Evolutionary conservation across 208 protist species (phyloP), one percentile per base, ranked within the genome.

Genomic region (Lotmaria passim): DNA sequence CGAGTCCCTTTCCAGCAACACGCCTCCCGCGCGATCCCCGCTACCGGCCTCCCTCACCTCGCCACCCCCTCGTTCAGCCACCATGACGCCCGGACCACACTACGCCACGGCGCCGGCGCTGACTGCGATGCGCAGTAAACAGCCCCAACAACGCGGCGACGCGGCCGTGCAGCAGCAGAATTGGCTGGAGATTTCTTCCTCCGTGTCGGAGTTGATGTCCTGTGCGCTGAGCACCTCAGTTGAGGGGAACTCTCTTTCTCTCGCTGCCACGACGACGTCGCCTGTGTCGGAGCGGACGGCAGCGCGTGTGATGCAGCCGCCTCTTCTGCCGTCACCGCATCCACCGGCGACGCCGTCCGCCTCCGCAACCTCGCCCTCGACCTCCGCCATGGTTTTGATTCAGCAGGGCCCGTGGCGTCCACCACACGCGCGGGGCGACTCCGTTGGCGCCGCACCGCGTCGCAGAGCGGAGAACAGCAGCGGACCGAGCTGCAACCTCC

Each of bases 381-480:
- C 3, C n/a, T 48, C 56, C 15, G n/a, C 21, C 12, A 7, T 7
- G 2, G n/a, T n/a, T n/a, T 48, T 24, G 15, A 23, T 15, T 26
- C 33, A 12, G 33, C 53, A 33, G 53, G 33, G 6, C 4, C 3
- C 38, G 19, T n/a, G 26, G 56, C n/a, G 56, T 7, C n/a, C 56
- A 12, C 4, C 38, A 10, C 31, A 38, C 12, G 8, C 3, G 24
- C 38, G 38, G 0, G 38, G 56, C 7, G 12, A 21, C 17, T 34
- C 56, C 6, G 14, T 12, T 12, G 6, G 19, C 38, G 7, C 38
- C 7, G 2, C 17, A 2, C 21, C 8, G n/a, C 56, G 12, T 4
- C 56, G 56, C 21, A 34, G 56, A 3, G 38, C 56, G 2, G 56
- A 48, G 38, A 38, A 61, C 17, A 38, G 56, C 56, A 61, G 56